A percentile compares a stretch with the other conserved stretches of the same genome.
These are phyloP conservation scores for Physcomitrium patens DNA, from an alignment of 225 moss, liverwort and hornwort species.

Conservation along the genomic window DNA sequence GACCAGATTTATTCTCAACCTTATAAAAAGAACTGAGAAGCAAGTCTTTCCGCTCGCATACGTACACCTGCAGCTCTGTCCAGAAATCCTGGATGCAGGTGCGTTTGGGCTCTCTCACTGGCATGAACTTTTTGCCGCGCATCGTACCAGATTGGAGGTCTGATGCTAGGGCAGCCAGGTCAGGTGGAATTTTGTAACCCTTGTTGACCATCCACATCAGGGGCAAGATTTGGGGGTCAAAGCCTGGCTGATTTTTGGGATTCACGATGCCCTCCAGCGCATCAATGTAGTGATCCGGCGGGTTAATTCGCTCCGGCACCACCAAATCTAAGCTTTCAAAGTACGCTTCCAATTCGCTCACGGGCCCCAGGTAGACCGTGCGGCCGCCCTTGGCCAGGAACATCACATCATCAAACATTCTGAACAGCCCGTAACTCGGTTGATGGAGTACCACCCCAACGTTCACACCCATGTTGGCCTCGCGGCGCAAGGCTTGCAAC, in stretches of 20 bases:
- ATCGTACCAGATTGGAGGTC: constrained; percentile 19
- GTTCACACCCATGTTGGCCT: constrained; percentile 84
- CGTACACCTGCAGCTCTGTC: constrained; percentile 41
- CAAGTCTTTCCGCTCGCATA: constrained; percentile 32
- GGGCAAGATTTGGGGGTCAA: constrained; percentile 64
- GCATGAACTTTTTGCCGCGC: constrained; percentile 23
- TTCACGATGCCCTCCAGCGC: constrained; percentile 64
- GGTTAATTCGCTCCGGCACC: constrained; percentile 80
- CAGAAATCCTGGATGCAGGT: constrained; percentile 57
- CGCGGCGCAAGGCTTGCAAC: constrained; percentile 70
- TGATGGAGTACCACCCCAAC: constrained; percentile 86
- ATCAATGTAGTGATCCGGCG: constrained; percentile 89
- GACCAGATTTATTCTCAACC: constrained; percentile 61
- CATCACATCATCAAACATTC: constrained; percentile 91
- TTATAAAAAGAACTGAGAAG: constrained; percentile 21
- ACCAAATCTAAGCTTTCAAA: constrained; percentile 56
- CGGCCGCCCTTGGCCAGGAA: constrained; percentile 75
- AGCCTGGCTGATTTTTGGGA: constrained; percentile 46
- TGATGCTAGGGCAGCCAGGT: constrained; percentile 38
- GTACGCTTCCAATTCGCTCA: constrained; percentile 68
- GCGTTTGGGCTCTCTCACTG: constrained; percentile 14
- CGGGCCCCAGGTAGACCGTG: constrained; percentile 76
- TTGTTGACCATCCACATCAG: constrained; percentile 78
- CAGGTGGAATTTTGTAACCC: constrained; percentile 63
- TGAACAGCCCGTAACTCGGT: constrained; percentile 83